These are phyloP conservation scores for Candida ficus DNA, from an alignment of 805 yeast genomes.

Conservation along the genomic window DNA sequence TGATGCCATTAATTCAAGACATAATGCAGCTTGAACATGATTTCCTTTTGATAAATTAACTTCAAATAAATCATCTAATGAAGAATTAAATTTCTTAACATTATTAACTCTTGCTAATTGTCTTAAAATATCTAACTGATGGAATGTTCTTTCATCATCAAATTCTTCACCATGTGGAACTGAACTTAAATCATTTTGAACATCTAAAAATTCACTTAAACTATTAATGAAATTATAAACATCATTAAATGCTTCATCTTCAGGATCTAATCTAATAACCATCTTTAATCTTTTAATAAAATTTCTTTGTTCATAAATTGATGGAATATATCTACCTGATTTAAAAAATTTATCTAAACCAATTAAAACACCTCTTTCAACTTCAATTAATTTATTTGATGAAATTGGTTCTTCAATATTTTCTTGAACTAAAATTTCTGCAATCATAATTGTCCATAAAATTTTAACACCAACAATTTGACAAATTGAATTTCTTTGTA, in stretches of 20 bases:
- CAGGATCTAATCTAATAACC: slow-evolving; percentile 50
- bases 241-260: slow-evolving; percentile 55
- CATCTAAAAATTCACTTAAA: slow-evolving; percentile 55
- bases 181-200: slow-evolving; percentile 58
- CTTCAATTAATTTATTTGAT: slow-evolving; percentile 50
- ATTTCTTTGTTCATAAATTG: slow-evolving; percentile 44
- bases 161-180: slow-evolving; percentile 82
- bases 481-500: slow-evolving; percentile 60
- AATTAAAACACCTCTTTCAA: slow-evolving; percentile 57
- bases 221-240: slow-evolving; percentile 48
- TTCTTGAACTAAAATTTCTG: slow-evolving; percentile 57
- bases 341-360: slow-evolving; percentile 64
- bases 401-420: slow-evolving; percentile 50
- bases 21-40: slow-evolving; percentile 76
- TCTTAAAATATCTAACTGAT: slow-evolving; percentile 68
- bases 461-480: slow-evolving; percentile 59
- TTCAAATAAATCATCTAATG: slow-evolving; percentile 69
- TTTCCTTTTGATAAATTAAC: slow-evolving; percentile 55
- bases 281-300: slow-evolving; percentile 47
- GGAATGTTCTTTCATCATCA: slow-evolving; percentile 82
- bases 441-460: slow-evolving; percentile 66
- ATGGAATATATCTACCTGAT: slow-evolving; percentile 52
- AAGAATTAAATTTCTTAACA: slow-evolving; percentile 77
- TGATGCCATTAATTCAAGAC: slow-evolving; percentile 70
- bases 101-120: slow-evolving; percentile 71